Conservation (phyloP, 495 filamentous ascomycete genomes). For the Aspergillus haitiensis region DNA sequence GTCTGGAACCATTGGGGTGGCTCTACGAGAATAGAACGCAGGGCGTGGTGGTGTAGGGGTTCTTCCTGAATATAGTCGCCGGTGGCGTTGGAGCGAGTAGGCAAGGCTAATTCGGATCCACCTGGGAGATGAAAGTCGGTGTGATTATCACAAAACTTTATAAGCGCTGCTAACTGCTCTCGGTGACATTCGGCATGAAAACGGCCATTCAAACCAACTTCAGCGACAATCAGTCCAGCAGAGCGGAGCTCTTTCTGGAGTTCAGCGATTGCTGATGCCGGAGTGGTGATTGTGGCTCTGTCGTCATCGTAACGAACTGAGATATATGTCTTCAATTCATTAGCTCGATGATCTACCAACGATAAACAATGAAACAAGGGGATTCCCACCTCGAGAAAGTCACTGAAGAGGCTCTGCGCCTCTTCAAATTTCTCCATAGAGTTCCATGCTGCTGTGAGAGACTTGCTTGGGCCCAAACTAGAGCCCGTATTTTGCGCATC, state of each 20-base stretch:
- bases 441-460: constrained; percentile 27
- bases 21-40: constrained; percentile 5
- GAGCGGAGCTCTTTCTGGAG: background rate
- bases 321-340: constrained; percentile 40
- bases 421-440: constrained; percentile 17
- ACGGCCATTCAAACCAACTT: constrained; percentile 10
- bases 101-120: background rate
- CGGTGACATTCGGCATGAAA: constrained; percentile 5
- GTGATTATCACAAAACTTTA: constrained; percentile 1
- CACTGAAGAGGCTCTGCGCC: constrained; percentile 26
- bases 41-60: background rate
- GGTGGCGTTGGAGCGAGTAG: background rate
- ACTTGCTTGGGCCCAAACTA: background rate
- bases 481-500: constrained; percentile 35
- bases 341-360: background rate
- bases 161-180: background rate
- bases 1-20: constrained; percentile 5
- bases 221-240: background rate
- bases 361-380: background rate
- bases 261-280: background rate
- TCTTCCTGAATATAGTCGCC: background rate
- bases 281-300: constrained; percentile 32
- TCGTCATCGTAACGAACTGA: constrained; percentile 46
- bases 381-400: constrained; percentile 16
- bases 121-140: constrained; percentile 2